Conservation (phyloP, 2,329 filamentous ascomycete species). For the Trichophyton mentagrophytes region DNA sequence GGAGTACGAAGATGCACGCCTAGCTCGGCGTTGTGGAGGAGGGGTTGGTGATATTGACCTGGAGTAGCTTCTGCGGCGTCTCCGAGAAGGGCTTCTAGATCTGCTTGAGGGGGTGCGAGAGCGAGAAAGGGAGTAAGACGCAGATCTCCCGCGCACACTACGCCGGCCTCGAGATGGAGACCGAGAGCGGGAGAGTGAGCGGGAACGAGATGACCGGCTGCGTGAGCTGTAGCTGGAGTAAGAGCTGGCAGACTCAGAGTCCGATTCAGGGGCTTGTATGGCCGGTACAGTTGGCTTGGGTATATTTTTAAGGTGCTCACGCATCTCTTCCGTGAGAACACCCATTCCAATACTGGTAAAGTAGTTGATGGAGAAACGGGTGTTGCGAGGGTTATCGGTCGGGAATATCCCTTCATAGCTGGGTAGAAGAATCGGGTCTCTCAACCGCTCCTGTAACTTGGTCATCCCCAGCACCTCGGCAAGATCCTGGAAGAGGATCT, state of each 20-base stretch:
- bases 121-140: slow-evolving; percentile 13
- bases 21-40: slow-evolving; percentile 17
- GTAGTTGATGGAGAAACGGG: slow-evolving; percentile 97
- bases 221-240: slow-evolving; percentile 71
- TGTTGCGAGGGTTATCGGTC: slow-evolving; percentile 74
- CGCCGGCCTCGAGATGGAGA: slow-evolving; percentile 30
- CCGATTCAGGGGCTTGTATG: slow-evolving; percentile 47
- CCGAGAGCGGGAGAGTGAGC: slow-evolving; percentile 33
- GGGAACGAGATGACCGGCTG: slow-evolving; percentile 27
- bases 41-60: slow-evolving; percentile 26
- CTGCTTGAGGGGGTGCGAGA: slow-evolving; percentile 22
- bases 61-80: slow-evolving; percentile 20
- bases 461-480: slow-evolving; percentile 74
- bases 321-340: slow-evolving; percentile 84
- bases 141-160: slow-evolving; percentile 11
- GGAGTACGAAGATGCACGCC: slow-evolving; percentile 23
- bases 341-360: slow-evolving; percentile 98
- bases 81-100: slow-evolving; percentile 21
- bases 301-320: slow-evolving; percentile 76
- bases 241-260: slow-evolving; percentile 52
- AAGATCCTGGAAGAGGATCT: slow-evolving; percentile 90
- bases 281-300: slow-evolving; percentile 71
- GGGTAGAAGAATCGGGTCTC: slow-evolving; percentile 64
- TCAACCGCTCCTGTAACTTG: slow-evolving; percentile 62
- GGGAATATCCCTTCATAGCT: slow-evolving; percentile 81